Percentiles rank a stretch among this genome's conserved stretches.
Evolutionary conservation across 2,329 filamentous ascomycete species (phyloP).

Genomic region (Fusarium sp.): DNA sequence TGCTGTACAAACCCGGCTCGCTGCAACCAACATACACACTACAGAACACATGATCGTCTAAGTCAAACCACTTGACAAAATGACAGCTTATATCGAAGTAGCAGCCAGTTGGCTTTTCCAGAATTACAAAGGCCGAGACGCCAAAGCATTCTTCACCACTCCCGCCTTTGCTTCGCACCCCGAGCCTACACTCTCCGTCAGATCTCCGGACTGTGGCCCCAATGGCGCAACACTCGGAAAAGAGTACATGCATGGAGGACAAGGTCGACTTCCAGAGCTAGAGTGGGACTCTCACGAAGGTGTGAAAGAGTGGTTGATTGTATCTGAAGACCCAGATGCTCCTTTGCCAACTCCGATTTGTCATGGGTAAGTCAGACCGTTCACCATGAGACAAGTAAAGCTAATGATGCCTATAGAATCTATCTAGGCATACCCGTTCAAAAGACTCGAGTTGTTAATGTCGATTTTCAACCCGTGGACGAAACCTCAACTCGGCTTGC

Average conservation of each 20-base stretch:
- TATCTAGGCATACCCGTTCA: constrained; percentile 44
- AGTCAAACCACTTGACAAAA: constrained; percentile 7
- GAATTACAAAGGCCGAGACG: constrained; percentile 56
- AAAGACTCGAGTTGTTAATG: constrained; percentile 37
- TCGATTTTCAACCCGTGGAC: constrained; percentile 57
- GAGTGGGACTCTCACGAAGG: constrained; percentile 56
- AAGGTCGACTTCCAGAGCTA: constrained; percentile 58
- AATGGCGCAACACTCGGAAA: constrained; percentile 54
- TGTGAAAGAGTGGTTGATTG: constrained; percentile 62
- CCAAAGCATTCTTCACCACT: constrained; percentile 55
- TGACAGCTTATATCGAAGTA: constrained; percentile 54
- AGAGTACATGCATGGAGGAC: constrained; percentile 58
- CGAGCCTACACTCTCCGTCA: constrained; percentile 57
- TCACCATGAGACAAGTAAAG: background rate
- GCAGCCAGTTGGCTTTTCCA: constrained; percentile 58
- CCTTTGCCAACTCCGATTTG: constrained; percentile 61
- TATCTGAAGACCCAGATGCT: constrained; percentile 64
- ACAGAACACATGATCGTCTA: too few species aligned
- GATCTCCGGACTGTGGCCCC: constrained; percentile 59
- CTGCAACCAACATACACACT: background rate
- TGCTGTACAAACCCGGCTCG: background rate
- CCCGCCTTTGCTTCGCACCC: constrained; percentile 54
- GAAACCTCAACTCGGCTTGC: constrained; percentile 51
- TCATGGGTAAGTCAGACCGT: constrained; percentile 57
- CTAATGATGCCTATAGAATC: constrained; percentile 24